Base-by-base conservation (phyloP, 805 yeast species). In the Ogataea allantospora region DNA sequence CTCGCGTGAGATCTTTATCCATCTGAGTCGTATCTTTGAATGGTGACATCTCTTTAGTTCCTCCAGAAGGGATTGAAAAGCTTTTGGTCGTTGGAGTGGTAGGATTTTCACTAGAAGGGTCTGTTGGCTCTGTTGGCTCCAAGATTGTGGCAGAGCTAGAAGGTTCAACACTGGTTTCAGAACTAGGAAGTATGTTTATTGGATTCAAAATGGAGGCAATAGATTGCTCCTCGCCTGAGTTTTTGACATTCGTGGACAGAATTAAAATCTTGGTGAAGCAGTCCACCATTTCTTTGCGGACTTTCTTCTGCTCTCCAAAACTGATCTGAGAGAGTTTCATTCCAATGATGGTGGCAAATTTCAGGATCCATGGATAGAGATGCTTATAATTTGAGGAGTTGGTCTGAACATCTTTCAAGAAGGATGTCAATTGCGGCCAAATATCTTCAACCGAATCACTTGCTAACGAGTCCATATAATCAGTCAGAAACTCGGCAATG, bases 381-480 rank as follows among this genome's bases (percentile, higher is more conserved):
- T 57, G 57, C 37, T 69, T 71, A 55, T 76, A 85, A 4, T 63
- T 50, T 5, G 65, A 50, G 12, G 71, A 59, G 47, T 77, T 75
- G 3, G 72, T 58, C 20, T 70, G 48, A 0, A 78, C 73, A 4
- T 80, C 88, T 46, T 71, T 80, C 47, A 86, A 65, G 47, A 85
- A 88, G 2, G 58, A 56, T 17, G 76, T 63, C 22, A 81, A 64
- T 15, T 71, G 74, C 7, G 59, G 58, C 80, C 88, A 91, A 13
- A 88, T 72, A 41, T 91, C 98, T 42, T 83, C 88, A 33, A 88
- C 66, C 0, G 86, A 78, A 50, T 88, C 95, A 44, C 72, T 73
- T 46, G 85, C 95, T 26, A 89, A 63, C 0, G 88, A 72, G 5
- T 63, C 63, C 15, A 82, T 63, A 56, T 91, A 93, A 0, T 63